phyloP scores from a whole-genome alignment of 805 yeast genomes.

The Cyberlindnera maclurae region DNA sequence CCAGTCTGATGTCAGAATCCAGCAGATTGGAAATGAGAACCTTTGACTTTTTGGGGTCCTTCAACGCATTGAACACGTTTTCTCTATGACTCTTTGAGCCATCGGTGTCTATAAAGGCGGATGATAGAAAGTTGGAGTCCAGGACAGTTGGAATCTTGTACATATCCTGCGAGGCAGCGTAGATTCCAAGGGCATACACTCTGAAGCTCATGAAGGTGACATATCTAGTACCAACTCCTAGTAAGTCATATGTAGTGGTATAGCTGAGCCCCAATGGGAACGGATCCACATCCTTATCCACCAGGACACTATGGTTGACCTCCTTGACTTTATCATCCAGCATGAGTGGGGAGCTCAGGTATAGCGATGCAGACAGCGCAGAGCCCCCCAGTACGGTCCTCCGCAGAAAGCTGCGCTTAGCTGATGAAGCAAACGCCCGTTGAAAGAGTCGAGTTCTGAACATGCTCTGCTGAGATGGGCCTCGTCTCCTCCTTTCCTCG shows the following conservation, averaged over 20 bases:
- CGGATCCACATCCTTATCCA: constrained; percentile 45
- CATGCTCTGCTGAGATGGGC: not conserved
- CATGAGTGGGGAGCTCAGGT: constrained; percentile 2
- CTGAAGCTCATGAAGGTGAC: constrained; percentile 79
- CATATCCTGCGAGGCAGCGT: constrained; percentile 58
- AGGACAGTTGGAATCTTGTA: constrained; percentile 33
- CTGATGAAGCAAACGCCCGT: not conserved
- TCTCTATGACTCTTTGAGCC: constrained; percentile 29
- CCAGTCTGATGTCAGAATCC: constrained; percentile 51
- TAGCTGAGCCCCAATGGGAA: constrained; percentile 23
- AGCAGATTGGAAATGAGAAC: constrained; percentile 50
- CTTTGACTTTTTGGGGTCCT: constrained; percentile 45
- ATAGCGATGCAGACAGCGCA: not conserved
- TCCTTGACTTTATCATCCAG: constrained; percentile 11
- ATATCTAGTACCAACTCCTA: constrained; percentile 78
- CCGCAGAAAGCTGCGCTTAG: not conserved
- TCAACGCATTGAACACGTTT: constrained; percentile 36
- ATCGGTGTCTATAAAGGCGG: constrained; percentile 29
- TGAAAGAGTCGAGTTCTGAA: not conserved
- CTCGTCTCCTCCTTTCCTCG: too few relatives aligned
- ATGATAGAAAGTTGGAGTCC: constrained; percentile 35
- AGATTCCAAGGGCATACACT: constrained; percentile 84
- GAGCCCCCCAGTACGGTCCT: not conserved
- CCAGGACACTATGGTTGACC: constrained; percentile 28
- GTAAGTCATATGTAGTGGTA: constrained; percentile 38